phyloP scores from a whole-genome alignment of 805 yeast species.

The Kazachstania psychrophila region DNA sequence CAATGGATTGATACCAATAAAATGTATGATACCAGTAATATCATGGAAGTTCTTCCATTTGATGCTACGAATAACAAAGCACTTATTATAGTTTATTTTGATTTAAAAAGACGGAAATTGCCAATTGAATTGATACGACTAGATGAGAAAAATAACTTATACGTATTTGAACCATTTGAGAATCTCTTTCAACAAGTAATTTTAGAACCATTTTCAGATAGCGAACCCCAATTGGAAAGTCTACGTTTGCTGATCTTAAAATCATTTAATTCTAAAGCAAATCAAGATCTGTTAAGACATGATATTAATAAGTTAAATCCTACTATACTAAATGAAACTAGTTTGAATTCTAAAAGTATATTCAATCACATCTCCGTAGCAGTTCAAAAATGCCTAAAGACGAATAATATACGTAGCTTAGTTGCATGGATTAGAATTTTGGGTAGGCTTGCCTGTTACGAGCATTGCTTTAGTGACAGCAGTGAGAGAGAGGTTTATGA shows the following conservation, averaged over 20 bases:
- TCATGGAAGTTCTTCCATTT: conserved; percentile 3
- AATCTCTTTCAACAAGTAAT: conserved; percentile 2
- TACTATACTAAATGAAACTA: conserved; percentile 5
- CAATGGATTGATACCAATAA: conserved; percentile 12
- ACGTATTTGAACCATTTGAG: conserved; percentile 8
- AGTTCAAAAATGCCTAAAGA: conserved; percentile 12
- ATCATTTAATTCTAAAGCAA: conserved; percentile 1
- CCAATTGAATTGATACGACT: conserved; percentile 3
- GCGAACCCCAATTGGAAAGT: conserved; percentile 17
- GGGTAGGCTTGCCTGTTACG: conserved; percentile 19
- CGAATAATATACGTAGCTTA: conserved; percentile 11
- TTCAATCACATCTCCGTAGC: conserved; percentile 12
- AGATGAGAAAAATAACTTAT: conserved; percentile 7
- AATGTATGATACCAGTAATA: neutral
- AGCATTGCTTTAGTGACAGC: conserved; percentile 3
- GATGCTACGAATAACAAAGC: conserved; percentile 12
- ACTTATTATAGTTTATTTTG: conserved; percentile 15
- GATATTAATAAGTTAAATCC: conserved; percentile 9
- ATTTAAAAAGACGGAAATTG: conserved; percentile 13
- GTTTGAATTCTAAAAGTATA: conserved; percentile 4
- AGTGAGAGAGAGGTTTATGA: neutral
- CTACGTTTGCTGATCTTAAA: conserved; percentile 12
- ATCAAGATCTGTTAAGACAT: conserved; percentile 3
- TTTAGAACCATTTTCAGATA: conserved; percentile 10
- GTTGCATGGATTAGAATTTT: conserved; percentile 15